Percentiles rank a stretch among this genome's conserved stretches.
Evolutionary conservation across 2,329 filamentous ascomycete genomes (phyloP).

Genomic region (Pseudogymnoascus sp.): DNA sequence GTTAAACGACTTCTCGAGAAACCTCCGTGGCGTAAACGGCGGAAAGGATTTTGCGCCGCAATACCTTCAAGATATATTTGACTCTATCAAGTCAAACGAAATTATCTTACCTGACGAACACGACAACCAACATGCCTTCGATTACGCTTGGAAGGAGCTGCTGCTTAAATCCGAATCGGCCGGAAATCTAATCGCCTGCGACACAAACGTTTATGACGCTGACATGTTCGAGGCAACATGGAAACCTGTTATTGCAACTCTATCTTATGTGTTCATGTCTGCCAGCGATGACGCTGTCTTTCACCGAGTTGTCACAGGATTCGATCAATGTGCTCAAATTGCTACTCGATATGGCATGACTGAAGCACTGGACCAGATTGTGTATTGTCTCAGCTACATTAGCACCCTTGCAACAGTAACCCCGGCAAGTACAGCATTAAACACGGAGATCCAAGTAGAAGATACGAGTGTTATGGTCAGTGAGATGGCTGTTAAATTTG

Average conservation of each 20-base stretch:
- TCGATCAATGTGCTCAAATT: conserved; percentile 92
- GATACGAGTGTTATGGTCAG: conserved; percentile 97
- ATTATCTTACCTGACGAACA: conserved; percentile 97
- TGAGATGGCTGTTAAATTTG: conserved; percentile 92
- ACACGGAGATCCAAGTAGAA: conserved; percentile 90
- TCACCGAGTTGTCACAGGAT: conserved; percentile 84
- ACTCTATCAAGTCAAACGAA: conserved; percentile 86
- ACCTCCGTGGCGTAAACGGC: conserved; percentile 83
- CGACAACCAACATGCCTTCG: conserved; percentile 92
- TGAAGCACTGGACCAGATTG: conserved; percentile 86
- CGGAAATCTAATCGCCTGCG: conserved; percentile 66
- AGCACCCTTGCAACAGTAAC: conserved; percentile 73
- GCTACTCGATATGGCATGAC: conserved; percentile 75
- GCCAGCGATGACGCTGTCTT: conserved; percentile 96
- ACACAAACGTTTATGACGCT: conserved; percentile 92
- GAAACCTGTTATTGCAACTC: conserved; percentile 87
- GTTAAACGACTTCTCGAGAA: conserved; percentile 72
- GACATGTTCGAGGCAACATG: conserved; percentile 97
- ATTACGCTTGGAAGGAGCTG: conserved; percentile 95
- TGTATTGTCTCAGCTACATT: conserved; percentile 84
- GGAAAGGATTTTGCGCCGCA: conserved; percentile 76
- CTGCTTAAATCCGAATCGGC: conserved; percentile 75
- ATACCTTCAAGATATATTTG: conserved; percentile 79
- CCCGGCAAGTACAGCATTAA: conserved; percentile 76
- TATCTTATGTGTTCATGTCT: conserved; percentile 98